Evolutionary conservation across 441 rosid genomes (phyloP).

Genomic region (Populus trichocarpa): DNA sequence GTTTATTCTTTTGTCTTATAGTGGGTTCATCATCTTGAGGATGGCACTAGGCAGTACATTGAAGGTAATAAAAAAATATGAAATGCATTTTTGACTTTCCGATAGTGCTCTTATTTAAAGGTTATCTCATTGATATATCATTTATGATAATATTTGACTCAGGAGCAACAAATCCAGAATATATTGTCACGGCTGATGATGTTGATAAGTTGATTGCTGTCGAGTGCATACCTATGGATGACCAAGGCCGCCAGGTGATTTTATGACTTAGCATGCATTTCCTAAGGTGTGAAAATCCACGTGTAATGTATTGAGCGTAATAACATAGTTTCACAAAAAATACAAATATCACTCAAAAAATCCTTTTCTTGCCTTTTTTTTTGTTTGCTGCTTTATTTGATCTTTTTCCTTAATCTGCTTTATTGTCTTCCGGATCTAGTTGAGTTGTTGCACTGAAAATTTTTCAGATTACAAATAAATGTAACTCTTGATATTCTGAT

Average conservation of each 20-base stretch:
- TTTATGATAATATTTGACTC: conserved; percentile 16
- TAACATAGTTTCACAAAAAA: background rate
- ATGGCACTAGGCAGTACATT: conserved; percentile 92
- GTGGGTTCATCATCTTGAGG: conserved; percentile 99
- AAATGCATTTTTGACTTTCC: background rate
- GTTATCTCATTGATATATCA: conserved; percentile 7
- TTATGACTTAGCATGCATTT: conserved; percentile 1
- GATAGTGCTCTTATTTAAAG: conserved; percentile 4
- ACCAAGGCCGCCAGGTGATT: conserved; percentile 85
- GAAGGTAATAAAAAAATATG: conserved; percentile 62
- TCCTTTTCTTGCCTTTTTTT: background rate
- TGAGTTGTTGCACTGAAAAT: conserved; percentile 1
- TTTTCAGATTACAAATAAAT: conserved; percentile 4
- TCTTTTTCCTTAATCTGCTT: background rate
- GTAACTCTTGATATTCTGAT: conserved; percentile 14
- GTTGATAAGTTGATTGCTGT: conserved; percentile 95
- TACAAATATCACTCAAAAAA: background rate
- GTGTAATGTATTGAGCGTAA: background rate
- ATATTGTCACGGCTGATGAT: conserved; percentile 97
- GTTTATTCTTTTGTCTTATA: conserved; percentile 76
- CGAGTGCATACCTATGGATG: conserved; percentile 99
- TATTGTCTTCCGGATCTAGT: background rate
- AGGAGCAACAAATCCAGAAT: conserved; percentile 99
- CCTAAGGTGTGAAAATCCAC: background rate
- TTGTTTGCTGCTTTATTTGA: background rate